Percentiles rank a stretch among this genome's conserved stretches.
These are phyloP conservation scores for Inga leiocalycina DNA, from an alignment of 306 rosid genomes.

Conservation along the genomic window DNA sequence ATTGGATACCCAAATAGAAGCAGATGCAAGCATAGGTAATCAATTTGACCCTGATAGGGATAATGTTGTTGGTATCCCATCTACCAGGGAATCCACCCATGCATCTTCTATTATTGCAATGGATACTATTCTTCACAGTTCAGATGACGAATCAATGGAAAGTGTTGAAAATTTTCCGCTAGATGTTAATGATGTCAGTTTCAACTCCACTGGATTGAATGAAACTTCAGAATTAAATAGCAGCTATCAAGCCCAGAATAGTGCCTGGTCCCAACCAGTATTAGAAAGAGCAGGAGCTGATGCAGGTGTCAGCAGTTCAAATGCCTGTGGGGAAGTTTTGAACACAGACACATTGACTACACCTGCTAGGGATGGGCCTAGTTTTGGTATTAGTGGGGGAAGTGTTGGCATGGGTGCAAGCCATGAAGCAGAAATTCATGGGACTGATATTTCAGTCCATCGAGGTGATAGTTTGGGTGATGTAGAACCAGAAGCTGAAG, in stretches of 20 bases:
- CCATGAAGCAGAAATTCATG: constrained; percentile 98
- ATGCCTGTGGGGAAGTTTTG: constrained; percentile 93
- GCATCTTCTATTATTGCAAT: constrained; percentile 96
- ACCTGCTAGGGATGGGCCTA: constrained; percentile 81
- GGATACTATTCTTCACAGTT: constrained; percentile 69
- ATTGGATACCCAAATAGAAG: constrained; percentile 56
- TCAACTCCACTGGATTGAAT: constrained; percentile 83
- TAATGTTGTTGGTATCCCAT: constrained; percentile 52
- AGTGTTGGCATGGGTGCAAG: constrained; percentile 99
- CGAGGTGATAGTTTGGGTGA: constrained; percentile 95
- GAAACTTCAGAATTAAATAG: constrained; percentile 89
- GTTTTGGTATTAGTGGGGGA: constrained; percentile 96
- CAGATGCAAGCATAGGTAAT: constrained; percentile 37
- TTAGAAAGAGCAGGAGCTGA: constrained; percentile 75
- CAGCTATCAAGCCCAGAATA: constrained; percentile 88
- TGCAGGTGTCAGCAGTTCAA: constrained; percentile 90
- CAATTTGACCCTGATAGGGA: constrained; percentile 62
- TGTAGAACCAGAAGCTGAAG: constrained; percentile 82
- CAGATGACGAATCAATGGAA: constrained; percentile 92
- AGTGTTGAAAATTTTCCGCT: constrained; percentile 92
- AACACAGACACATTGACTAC: constrained; percentile 79
- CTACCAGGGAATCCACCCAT: constrained; percentile 79
- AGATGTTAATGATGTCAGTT: constrained; percentile 67
- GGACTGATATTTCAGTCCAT: constrained; percentile 85
- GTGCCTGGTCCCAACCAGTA: constrained; percentile 64